A percentile compares a stretch with the other conserved stretches of the same genome.
Conservation (phyloP, 2,329 filamentous ascomycete genomes). For the Ceratocystis variospora region DNA sequence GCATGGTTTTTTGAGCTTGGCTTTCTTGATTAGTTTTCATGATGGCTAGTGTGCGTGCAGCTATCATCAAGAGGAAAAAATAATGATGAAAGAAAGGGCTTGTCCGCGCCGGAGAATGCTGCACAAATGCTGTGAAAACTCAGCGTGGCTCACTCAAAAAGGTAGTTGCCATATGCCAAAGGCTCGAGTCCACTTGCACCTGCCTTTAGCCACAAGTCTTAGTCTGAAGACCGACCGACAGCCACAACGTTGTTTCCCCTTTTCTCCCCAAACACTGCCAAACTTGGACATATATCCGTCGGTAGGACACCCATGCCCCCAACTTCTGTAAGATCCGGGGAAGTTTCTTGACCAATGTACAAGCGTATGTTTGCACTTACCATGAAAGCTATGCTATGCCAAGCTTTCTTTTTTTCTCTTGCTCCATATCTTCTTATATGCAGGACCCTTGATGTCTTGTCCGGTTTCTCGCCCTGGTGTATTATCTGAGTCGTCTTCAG, state of each 20-base stretch:
- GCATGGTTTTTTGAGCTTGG: constrained; percentile 1
- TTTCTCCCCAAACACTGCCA: neutral
- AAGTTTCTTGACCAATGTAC: neutral
- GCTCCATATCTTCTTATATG: neutral
- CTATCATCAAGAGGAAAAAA: neutral
- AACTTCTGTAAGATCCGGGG: neutral
- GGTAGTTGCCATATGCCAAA: too few relatives aligned
- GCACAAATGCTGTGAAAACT: too few relatives aligned
- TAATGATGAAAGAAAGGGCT: neutral
- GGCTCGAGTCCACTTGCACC: too few relatives aligned
- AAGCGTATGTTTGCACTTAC: neutral
- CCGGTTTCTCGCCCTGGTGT: neutral
- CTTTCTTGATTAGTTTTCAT: neutral
- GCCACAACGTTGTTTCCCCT: neutral
- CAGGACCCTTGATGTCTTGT: neutral
- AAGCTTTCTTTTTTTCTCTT: neutral
- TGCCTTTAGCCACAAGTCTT: neutral
- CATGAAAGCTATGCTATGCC: neutral
- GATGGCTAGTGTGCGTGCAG: constrained; percentile 4
- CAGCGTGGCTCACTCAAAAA: too few relatives aligned
- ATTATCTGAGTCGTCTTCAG: neutral
- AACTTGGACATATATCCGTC: constrained; percentile 3
- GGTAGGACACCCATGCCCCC: neutral
- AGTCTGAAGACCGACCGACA: neutral
- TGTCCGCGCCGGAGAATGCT: too few relatives aligned